A percentile compares a stretch with the other conserved stretches of the same genome.
phyloP scores from a whole-genome alignment of 1,284 basidiomycete genomes.

The Moniliella sp. region DNA sequence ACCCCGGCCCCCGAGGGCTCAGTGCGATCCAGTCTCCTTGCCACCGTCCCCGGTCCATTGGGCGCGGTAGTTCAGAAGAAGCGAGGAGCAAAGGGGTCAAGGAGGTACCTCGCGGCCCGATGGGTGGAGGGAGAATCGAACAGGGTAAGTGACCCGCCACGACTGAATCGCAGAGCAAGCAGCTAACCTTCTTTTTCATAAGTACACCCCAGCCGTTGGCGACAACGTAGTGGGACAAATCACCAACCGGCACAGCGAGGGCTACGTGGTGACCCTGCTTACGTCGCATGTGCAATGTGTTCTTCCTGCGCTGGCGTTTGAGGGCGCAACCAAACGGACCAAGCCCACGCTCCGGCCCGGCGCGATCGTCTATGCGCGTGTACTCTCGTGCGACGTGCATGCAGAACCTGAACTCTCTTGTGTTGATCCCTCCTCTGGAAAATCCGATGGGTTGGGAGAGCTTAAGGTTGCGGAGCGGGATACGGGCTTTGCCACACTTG shows the following conservation, averaged over 20 bases:
- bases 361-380: slow-evolving; percentile 19
- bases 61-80: no score
- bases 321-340: slow-evolving; percentile 29
- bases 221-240: slow-evolving; percentile 26
- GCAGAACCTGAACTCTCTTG: slow-evolving; percentile 28
- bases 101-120: background rate
- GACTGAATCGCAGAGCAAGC: background rate
- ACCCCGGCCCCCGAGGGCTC: no score
- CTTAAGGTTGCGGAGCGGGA: slow-evolving; percentile 12
- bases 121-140: slow-evolving; percentile 17
- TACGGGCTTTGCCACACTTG: slow-evolving; percentile 7
- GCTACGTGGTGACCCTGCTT: slow-evolving; percentile 20
- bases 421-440: slow-evolving; percentile 19
- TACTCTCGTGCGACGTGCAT: slow-evolving; percentile 14
- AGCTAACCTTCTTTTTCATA: slow-evolving; percentile 1
- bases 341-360: slow-evolving; percentile 27
- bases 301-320: slow-evolving; percentile 24
- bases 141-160: slow-evolving; percentile 3
- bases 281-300: slow-evolving; percentile 9
- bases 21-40: no score
- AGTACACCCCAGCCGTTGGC: slow-evolving; percentile 15
- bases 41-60: no score
- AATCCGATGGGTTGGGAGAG: slow-evolving; percentile 24
- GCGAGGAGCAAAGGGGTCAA: slow-evolving; percentile 1
- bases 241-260: slow-evolving; percentile 17